Evolutionary conservation across 805 yeast genomes (phyloP).

Genomic region (Starmerella floricola): DNA sequence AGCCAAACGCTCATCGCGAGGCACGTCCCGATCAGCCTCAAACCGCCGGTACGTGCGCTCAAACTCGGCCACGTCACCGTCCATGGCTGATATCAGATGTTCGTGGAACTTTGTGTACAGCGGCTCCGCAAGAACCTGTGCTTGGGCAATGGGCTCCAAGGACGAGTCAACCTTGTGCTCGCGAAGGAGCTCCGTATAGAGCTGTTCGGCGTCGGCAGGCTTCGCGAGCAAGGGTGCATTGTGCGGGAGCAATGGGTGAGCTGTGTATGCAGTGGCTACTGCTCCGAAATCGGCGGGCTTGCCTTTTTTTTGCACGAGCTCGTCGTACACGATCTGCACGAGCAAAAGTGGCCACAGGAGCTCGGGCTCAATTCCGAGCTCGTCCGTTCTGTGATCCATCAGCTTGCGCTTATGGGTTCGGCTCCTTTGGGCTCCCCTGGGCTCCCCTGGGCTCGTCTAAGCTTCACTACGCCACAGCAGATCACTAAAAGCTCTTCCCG

Average conservation of each 20-base stretch:
- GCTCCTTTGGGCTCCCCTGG: too few species aligned
- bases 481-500: too few species aligned
- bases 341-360: slow-evolving; percentile 26
- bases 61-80: slow-evolving; percentile 23
- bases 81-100: slow-evolving; percentile 20
- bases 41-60: slow-evolving; percentile 7
- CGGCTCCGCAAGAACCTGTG: slow-evolving; percentile 23
- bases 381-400: slow-evolving; percentile 13
- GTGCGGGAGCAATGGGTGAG: slow-evolving; percentile 26
- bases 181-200: slow-evolving; percentile 20
- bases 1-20: slow-evolving; percentile 15
- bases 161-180: slow-evolving; percentile 7
- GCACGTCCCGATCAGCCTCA: slow-evolving; percentile 11
- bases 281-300: slow-evolving; percentile 21
- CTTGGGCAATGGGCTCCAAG: slow-evolving; percentile 2
- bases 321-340: slow-evolving; percentile 28
- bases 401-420: too few species aligned
- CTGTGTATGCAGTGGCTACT: slow-evolving; percentile 21
- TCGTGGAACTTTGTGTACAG: slow-evolving; percentile 22
- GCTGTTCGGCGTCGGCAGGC: slow-evolving; percentile 17
- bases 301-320: not conserved
- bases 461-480: too few species aligned
- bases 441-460: too few species aligned
- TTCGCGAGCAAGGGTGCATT: slow-evolving; percentile 12
- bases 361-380: slow-evolving; percentile 15